phyloP scores from a whole-genome alignment of 1,284 basidiomycete species.

The Tremellales sp. region DNA sequence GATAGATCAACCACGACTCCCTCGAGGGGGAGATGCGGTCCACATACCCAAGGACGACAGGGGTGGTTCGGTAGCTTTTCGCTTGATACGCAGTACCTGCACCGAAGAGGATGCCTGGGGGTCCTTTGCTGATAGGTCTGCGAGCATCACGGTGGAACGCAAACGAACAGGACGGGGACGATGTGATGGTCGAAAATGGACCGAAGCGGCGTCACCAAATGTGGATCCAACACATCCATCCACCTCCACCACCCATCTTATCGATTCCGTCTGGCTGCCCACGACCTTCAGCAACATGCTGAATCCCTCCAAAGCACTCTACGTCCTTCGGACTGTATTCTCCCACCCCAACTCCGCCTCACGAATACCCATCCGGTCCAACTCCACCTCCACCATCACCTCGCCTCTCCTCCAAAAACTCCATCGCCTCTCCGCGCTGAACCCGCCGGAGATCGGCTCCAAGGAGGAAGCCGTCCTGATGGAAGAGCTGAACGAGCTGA shows the following conservation, averaged over 20 bases:
- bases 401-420: slow-evolving; percentile 16
- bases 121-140: too few relatives aligned
- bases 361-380: not conserved
- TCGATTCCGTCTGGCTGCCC: too few relatives aligned
- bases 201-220: too few relatives aligned
- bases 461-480: slow-evolving; percentile 26
- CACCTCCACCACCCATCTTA: not conserved
- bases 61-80: slow-evolving; percentile 48
- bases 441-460: slow-evolving; percentile 23
- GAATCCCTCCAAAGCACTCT: slow-evolving; percentile 1
- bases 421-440: slow-evolving; percentile 29
- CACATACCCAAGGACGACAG: slow-evolving; percentile 44
- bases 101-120: slow-evolving; percentile 18
- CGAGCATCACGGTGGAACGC: not conserved
- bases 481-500: slow-evolving; percentile 20
- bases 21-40: not conserved
- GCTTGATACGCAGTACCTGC: slow-evolving; percentile 49
- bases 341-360: slow-evolving; percentile 9
- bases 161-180: not conserved
- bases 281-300: slow-evolving; percentile 2
- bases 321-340: not conserved
- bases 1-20: not conserved
- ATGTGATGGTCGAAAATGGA: too few relatives aligned
- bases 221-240: not conserved
- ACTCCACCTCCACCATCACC: slow-evolving; percentile 7